phyloP scores from a whole-genome alignment of 371 early-diverging fungal genomes.

The Apophysomyces variabilis region DNA sequence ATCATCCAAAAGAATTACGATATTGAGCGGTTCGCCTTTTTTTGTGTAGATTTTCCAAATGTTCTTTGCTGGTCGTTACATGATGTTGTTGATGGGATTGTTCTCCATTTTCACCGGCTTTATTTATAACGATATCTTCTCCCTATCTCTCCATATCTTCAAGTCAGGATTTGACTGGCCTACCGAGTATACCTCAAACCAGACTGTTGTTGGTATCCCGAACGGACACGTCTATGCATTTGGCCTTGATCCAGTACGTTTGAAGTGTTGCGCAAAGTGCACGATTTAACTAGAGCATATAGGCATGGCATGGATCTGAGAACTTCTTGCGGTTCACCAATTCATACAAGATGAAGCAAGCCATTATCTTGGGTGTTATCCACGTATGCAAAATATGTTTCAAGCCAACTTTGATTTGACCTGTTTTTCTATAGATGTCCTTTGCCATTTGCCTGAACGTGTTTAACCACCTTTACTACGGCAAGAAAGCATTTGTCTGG shows the following conservation, averaged over 20 bases:
- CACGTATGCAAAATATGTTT: constrained; percentile 64
- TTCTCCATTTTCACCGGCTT: constrained; percentile 98
- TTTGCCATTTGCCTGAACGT: constrained; percentile 93
- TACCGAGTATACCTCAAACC: constrained; percentile 44
- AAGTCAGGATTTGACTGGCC: constrained; percentile 79
- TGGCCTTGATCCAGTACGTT: constrained; percentile 80
- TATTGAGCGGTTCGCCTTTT: neutral
- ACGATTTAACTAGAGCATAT: constrained; percentile 11
- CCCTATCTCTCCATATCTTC: constrained; percentile 80
- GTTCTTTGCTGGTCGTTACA: constrained; percentile 97
- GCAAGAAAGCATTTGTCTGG: constrained; percentile 81
- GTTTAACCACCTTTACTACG: constrained; percentile 92
- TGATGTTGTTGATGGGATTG: constrained; percentile 95
- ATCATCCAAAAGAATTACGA: neutral
- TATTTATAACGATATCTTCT: constrained; percentile 98
- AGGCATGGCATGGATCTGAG: constrained; percentile 95
- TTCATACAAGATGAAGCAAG: constrained; percentile 99
- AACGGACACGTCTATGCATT: constrained; percentile 65
- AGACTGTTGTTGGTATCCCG: constrained; percentile 47
- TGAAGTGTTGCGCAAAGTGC: neutral
- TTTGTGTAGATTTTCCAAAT: constrained; percentile 76
- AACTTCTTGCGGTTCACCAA: constrained; percentile 96
- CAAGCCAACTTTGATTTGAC: neutral
- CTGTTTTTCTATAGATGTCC: constrained; percentile 69
- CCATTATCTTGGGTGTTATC: constrained; percentile 96